Evolutionary conservation across 768 basidiomycete genomes (phyloP).

Genomic region (Pleurotus cornucopiae): DNA sequence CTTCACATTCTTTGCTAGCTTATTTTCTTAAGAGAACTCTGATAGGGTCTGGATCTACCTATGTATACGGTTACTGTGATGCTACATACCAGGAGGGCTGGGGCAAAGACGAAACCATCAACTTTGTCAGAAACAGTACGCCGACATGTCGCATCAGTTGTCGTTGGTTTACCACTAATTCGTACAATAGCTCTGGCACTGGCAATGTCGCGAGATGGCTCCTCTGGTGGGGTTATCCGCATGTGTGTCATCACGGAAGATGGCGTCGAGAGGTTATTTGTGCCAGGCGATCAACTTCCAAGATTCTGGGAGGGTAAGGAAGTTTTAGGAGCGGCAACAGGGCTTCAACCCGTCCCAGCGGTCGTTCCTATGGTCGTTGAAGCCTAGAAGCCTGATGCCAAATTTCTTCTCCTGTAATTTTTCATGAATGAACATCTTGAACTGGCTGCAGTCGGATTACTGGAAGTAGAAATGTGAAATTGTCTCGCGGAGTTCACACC

Average conservation of each 20-base stretch:
- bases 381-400: constrained; percentile 23
- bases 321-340: constrained; percentile 42
- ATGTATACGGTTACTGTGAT: constrained; percentile 99
- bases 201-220: constrained; percentile 97
- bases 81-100: constrained; percentile 95
- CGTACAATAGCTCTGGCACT: constrained; percentile 70
- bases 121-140: constrained; percentile 96
- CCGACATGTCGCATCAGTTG: constrained; percentile 13
- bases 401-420: constrained; percentile 1
- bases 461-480: background rate
- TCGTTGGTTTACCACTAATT: constrained; percentile 4
- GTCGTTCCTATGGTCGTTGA: constrained; percentile 48
- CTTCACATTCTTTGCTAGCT: background rate
- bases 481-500: background rate
- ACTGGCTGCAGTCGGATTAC: too few species aligned
- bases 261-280: constrained; percentile 86
- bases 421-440: constrained; percentile 3
- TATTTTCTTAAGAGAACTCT: constrained; percentile 6
- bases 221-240: constrained; percentile 94
- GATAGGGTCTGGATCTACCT: constrained; percentile 90
- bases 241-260: constrained; percentile 97
- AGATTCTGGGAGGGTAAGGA: constrained; percentile 87
- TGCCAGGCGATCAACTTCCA: constrained; percentile 87
- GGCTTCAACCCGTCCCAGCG: constrained; percentile 27
- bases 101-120: constrained; percentile 83